A percentile compares a stretch with the other conserved stretches of the same genome.
Evolutionary conservation across 257 asterid species (phyloP).

Genomic region (Ophiorrhiza pumila): DNA sequence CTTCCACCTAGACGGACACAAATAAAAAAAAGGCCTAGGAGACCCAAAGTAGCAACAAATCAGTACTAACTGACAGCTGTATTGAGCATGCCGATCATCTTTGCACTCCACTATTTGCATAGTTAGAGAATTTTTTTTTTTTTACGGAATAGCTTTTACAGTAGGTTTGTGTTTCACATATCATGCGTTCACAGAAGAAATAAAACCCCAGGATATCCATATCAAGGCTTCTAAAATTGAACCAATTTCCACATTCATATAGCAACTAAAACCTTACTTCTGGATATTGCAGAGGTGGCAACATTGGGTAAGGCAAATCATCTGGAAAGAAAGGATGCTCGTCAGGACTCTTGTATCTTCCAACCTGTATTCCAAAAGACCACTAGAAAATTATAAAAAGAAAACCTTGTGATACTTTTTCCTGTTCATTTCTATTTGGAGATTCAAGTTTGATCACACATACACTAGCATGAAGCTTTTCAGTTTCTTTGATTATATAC

Average conservation of each 20-base stretch:
- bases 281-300: slow-evolving; percentile 88
- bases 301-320: slow-evolving; percentile 54
- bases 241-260: not conserved
- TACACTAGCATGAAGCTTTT: slow-evolving; percentile 90
- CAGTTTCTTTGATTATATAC: slow-evolving; percentile 86
- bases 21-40: not conserved
- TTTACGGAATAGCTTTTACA: not conserved
- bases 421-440: not conserved
- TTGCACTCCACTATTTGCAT: not conserved
- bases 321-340: slow-evolving; percentile 93
- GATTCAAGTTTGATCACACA: slow-evolving; percentile 9
- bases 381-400: slow-evolving; percentile 3
- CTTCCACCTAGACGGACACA: not conserved
- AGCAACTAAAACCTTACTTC: slow-evolving; percentile 36
- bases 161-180: not conserved
- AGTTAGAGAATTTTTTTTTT: not conserved
- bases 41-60: not conserved
- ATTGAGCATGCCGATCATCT: not conserved
- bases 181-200: not conserved
- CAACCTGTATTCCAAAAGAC: slow-evolving; percentile 46
- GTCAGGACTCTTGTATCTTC: slow-evolving; percentile 85
- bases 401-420: not conserved
- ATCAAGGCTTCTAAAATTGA: not conserved
- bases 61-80: not conserved
- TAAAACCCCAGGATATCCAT: too few relatives aligned